These are phyloP conservation scores for Diplodia intermedia DNA, from an alignment of 2,329 filamentous ascomycete genomes.

Conservation along the genomic window DNA sequence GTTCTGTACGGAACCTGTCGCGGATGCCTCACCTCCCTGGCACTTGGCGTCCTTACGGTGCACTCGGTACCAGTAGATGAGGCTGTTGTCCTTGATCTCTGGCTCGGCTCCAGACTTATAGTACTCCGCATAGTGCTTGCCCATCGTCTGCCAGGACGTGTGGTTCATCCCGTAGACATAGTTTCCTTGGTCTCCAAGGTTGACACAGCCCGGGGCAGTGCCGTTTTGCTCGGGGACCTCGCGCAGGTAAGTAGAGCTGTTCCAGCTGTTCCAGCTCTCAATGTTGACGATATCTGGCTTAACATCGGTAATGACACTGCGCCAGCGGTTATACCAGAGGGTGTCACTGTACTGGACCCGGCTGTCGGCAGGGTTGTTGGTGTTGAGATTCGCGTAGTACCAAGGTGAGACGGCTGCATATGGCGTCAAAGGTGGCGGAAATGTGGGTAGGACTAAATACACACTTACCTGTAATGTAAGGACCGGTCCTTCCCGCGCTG, in stretches of 20 bases:
- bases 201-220: constrained; percentile 34
- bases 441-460: neutral
- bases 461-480: constrained; percentile 49
- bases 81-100: constrained; percentile 45
- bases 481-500: constrained; percentile 44
- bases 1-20: constrained; percentile 38
- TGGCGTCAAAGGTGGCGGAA: constrained; percentile 23
- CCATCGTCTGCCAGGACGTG: constrained; percentile 49
- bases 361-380: constrained; percentile 39
- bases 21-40: constrained; percentile 41
- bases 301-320: constrained; percentile 37
- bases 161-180: constrained; percentile 49
- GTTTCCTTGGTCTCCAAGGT: constrained; percentile 41
- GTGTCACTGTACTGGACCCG: constrained; percentile 50
- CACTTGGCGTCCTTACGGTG: constrained; percentile 47
- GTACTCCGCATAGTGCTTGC: constrained; percentile 49
- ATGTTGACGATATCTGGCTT: constrained; percentile 51
- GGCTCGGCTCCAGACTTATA: constrained; percentile 46
- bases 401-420: constrained; percentile 47
- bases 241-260: constrained; percentile 50
- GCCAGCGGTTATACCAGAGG: constrained; percentile 45
- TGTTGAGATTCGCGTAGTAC: constrained; percentile 51
- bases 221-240: constrained; percentile 45
- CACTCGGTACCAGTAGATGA: constrained; percentile 50
- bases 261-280: constrained; percentile 51